phyloP scores from a whole-genome alignment of 768 basidiomycete genomes.

The Tulasnella sp. region DNA sequence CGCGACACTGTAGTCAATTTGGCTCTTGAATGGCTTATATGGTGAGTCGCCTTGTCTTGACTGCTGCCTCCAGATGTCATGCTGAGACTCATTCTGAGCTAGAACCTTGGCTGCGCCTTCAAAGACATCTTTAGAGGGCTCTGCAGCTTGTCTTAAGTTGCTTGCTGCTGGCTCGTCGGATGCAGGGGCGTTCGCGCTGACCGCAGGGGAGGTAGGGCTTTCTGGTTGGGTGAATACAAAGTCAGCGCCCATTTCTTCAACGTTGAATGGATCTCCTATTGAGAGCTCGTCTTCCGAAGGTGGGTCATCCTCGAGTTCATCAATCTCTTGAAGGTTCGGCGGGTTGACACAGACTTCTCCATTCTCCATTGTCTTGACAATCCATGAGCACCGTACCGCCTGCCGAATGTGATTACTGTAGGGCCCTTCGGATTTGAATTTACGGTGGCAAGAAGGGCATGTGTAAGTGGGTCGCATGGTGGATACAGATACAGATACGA shows the following conservation, averaged over 20 bases:
- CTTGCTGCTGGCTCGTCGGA: background rate
- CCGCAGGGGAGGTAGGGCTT: background rate
- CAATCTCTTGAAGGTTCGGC: background rate
- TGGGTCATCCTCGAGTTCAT: background rate
- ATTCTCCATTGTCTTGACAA: background rate
- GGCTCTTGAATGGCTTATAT: background rate
- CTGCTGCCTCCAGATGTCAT: background rate
- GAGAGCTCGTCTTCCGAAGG: background rate
- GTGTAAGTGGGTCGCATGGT: background rate
- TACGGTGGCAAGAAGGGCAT: background rate
- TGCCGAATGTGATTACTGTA: background rate
- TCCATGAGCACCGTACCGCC: background rate
- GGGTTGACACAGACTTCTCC: background rate
- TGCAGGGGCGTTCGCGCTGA: background rate
- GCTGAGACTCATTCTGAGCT: background rate
- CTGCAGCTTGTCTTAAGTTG: background rate
- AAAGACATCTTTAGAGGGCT: background rate
- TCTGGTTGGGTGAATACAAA: background rate
- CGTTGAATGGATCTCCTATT: background rate
- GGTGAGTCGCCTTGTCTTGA: background rate
- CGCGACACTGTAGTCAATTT: background rate
- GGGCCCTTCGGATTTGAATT: background rate
- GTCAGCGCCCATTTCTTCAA: background rate
- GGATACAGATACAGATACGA: background rate
- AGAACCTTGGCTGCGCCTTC: background rate